A percentile compares a stretch with the other conserved stretches of the same genome.
These are phyloP conservation scores for Cornus suecica DNA, from an alignment of 148 eudicot genomes.

Conservation along the genomic window DNA sequence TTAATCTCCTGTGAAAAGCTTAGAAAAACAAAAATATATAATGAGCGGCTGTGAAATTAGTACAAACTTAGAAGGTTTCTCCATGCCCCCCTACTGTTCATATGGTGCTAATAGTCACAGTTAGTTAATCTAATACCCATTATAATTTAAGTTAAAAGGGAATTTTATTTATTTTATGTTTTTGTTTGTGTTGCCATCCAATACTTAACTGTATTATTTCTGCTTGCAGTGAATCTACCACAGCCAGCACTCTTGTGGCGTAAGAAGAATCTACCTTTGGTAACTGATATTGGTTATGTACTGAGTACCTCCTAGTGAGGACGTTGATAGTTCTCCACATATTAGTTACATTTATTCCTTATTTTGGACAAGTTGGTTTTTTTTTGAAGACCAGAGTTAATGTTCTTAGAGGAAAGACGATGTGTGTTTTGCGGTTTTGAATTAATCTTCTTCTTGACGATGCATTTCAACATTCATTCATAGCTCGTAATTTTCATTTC, in stretches of 20 bases:
- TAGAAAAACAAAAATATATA: too few relatives aligned
- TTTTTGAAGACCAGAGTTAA: too few relatives aligned
- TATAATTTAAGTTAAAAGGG: background rate
- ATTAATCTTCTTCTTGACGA: background rate
- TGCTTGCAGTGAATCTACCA: conserved; percentile 24
- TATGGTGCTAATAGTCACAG: too few relatives aligned
- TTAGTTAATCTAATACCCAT: too few relatives aligned
- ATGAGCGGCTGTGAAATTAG: too few relatives aligned
- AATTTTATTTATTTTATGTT: too few relatives aligned
- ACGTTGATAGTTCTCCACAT: background rate
- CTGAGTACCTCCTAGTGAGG: background rate
- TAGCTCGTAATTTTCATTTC: too few relatives aligned
- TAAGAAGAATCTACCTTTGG: background rate
- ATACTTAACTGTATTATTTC: background rate
- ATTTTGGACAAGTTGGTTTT: background rate
- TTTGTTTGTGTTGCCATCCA: background rate
- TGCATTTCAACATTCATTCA: background rate
- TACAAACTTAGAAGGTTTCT: too few relatives aligned
- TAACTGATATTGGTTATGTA: background rate
- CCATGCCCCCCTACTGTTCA: too few relatives aligned
- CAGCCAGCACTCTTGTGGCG: conserved; percentile 26
- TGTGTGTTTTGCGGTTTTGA: background rate
- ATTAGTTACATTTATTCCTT: background rate
- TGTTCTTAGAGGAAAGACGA: too few relatives aligned
- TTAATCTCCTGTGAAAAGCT: too few relatives aligned